Percentiles rank a stretch among this genome's conserved stretches.
phyloP scores from a whole-genome alignment of 768 basidiomycete genomes.

The Terana coerulea region DNA sequence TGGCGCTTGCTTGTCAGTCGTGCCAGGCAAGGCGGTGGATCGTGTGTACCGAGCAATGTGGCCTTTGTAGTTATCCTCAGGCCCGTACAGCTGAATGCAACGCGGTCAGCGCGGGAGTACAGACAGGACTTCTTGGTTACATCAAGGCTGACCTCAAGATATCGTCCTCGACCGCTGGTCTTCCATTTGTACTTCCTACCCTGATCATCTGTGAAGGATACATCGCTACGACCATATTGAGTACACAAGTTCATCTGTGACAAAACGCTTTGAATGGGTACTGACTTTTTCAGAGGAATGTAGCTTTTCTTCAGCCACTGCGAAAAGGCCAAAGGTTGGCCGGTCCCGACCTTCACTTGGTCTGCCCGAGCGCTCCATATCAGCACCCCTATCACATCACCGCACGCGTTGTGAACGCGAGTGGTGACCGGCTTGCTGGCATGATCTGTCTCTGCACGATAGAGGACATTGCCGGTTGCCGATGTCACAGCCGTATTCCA shows the following conservation, averaged over 20 bases:
- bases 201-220: constrained; percentile 32
- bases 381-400: constrained; percentile 33
- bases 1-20: neutral
- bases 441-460: constrained; percentile 34
- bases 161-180: constrained; percentile 28
- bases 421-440: constrained; percentile 29
- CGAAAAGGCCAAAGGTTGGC: constrained; percentile 27
- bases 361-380: constrained; percentile 39
- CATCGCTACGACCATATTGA: constrained; percentile 26
- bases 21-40: neutral
- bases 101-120: neutral
- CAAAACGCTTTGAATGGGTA: constrained; percentile 34
- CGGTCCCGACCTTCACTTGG: constrained; percentile 33
- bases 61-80: constrained; percentile 28
- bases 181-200: constrained; percentile 41
- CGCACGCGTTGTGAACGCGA: constrained; percentile 29
- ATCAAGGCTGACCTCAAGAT: constrained; percentile 29
- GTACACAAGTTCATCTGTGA: neutral
- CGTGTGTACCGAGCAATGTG: constrained; percentile 35
- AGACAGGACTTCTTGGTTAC: too few relatives aligned
- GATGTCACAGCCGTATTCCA: constrained; percentile 36
- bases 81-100: constrained; percentile 28
- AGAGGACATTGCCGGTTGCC: constrained; percentile 30
- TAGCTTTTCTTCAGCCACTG: constrained; percentile 39
- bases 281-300: constrained; percentile 39